Evolutionary conservation across 306 rosid genomes (phyloP), one percentile per base, ranked within the genome.

Genomic region (Ormosia emarginata): DNA sequence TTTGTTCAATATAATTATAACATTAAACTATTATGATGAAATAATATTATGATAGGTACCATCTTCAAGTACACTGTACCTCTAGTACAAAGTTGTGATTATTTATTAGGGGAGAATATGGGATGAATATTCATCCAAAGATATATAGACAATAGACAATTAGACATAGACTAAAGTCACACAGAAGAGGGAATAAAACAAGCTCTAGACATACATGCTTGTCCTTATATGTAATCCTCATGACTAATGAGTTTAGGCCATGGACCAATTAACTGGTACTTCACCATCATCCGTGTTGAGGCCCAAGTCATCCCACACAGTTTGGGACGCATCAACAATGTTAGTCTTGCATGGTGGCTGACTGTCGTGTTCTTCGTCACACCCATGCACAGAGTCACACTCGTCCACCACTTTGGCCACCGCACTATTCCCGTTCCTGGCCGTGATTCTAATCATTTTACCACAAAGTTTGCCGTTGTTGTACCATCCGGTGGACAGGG

Each of bases 401-500:
- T 88, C 88, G 40, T 86, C 91, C 79, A 86, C 90, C 76, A 86
- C 90, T 63, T 81, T 88, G 0, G 90, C 91, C 46, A 30, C 10
- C 75, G 61, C 70, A 0, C 76, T 75, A 67, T 69, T 71, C 37
- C 90, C 92, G 33, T 84, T 84, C 0, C 33, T 33, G 0, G 87
- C 88, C 2, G 8, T 84, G 12, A 86, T 89, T n/a, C 3, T 41
- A 2, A 86, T 68, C 77, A 46, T 78, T 65, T 8, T 58, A 40
- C 90, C 87, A 33, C 87, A 86, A 44, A 84, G 37, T 1, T 83
- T 75, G 2, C 87, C 82, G 0, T 71, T 14, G 46, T 71, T 14
- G 15, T 47, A 84, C 84, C 87, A 89, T 0, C 85, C 88, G 0
- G 92, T 89, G 6, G 92, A 89, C 17, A 89, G 74, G 3, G 90